A percentile compares a stretch with the other conserved stretches of the same genome.
phyloP scores from a whole-genome alignment of 306 rosid species.

The Fagus sylvatica region DNA sequence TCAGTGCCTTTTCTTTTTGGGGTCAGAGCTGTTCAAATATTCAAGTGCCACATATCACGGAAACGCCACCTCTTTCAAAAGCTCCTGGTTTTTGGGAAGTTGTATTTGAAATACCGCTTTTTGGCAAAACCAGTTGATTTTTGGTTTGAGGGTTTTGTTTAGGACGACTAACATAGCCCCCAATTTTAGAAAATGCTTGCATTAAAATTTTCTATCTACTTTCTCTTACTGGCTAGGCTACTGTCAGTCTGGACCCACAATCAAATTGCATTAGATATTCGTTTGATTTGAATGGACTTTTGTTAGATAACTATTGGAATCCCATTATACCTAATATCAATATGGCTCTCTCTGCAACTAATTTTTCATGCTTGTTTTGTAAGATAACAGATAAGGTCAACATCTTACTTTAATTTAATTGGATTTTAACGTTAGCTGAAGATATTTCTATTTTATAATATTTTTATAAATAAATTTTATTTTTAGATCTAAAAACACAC shows the following conservation, averaged over 20 bases:
- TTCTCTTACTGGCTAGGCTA: not conserved
- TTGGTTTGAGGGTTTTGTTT: constrained; percentile 45
- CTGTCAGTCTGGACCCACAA: not conserved
- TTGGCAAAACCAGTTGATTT: constrained; percentile 30
- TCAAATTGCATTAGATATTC: not conserved
- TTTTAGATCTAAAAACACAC: too few species aligned
- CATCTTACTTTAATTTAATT: too few species aligned
- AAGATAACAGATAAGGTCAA: too few species aligned
- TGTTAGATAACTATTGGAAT: too few species aligned
- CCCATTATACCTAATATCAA: too few species aligned
- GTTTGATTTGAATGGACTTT: too few species aligned
- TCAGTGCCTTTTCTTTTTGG: not conserved
- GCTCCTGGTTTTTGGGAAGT: constrained; percentile 86
- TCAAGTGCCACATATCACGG: constrained; percentile 3
- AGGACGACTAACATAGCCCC: not conserved
- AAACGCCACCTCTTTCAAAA: constrained; percentile 7
- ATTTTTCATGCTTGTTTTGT: too few species aligned
- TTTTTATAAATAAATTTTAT: too few species aligned
- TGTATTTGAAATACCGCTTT: constrained; percentile 22
- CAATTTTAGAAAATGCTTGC: not conserved
- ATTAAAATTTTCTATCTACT: not conserved
- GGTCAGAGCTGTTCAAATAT: not conserved
- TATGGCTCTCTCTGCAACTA: too few species aligned
- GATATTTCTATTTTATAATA: too few species aligned
- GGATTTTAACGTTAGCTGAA: too few species aligned